Evolutionary conservation across 2,329 filamentous ascomycete species (phyloP), one percentile per base, ranked within the genome.

Genomic region (Teratosphaeriaceae sp.): DNA sequence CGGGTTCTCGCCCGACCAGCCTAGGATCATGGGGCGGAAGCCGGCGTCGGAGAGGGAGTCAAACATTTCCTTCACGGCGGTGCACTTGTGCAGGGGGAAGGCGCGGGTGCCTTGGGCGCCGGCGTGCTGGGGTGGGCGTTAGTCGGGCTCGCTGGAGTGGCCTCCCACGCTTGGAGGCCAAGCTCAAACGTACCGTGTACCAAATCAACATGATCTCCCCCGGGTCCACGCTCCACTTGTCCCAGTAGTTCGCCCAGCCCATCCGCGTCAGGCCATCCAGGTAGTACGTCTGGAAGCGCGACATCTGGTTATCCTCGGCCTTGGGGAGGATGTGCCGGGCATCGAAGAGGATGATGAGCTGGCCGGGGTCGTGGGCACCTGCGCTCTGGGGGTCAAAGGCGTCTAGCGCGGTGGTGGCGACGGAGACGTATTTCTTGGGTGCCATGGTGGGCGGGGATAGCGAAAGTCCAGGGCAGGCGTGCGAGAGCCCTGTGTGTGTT

Each of bases 41-140:
- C 59, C 59, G 42, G 55, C 45, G 16, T 46, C 44, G 18, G 55
- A 53, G 7, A 62, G 55, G 4, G 49, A 52, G 41, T 61, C 56
- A 45, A 59, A 60, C 57, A 60, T 61, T 13, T 61, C 58, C 36
- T 58, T 56, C 8, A 62, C 60, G 1, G 55, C 52, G 35, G 49
- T 49, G 38, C 50, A 51, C 37, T 55, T 49, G 40, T 55, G 50
- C 3, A 62, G 46, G 2, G 55, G 55, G 38, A 53, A 62, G 41
- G 60, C 58, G 46, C 58, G 54, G 33, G 43, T 33, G 40, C 60
- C 60, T 42, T 59, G 52, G 15, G 45, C 49, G 34, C 60, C 60
- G 38, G 49, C 52, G 47, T 59, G 56, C 58, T 62, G 45, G 30
- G 30, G 30, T 34, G 30, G n/a, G n/a, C n/a, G n/a, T n/a, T n/a